phyloP scores from a whole-genome alignment of 2,329 filamentous ascomycete genomes.

The Botrytis fragariae region DNA sequence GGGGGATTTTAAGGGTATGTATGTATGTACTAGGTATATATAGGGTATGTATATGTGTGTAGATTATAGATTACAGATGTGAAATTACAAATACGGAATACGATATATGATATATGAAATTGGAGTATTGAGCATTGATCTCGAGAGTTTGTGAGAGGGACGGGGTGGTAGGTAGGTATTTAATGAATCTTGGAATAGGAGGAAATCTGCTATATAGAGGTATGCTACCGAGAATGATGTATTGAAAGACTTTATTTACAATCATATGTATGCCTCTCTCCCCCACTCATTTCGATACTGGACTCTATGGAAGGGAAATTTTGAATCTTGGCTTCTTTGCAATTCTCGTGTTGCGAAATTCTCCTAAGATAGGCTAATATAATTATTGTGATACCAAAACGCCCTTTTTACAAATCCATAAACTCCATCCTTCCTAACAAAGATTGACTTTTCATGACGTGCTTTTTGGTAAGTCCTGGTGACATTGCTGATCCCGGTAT shows the following conservation, averaged over 20 bases:
- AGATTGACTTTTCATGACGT: conserved; percentile 12
- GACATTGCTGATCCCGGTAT: background rate
- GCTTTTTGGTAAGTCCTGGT: background rate
- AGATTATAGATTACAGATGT: no score
- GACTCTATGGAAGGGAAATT: background rate
- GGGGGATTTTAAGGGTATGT: no score
- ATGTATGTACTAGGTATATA: no score
- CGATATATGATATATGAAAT: no score
- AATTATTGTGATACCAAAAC: conserved; percentile 21
- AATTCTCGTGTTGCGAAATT: background rate
- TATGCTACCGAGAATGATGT: background rate
- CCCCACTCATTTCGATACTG: background rate
- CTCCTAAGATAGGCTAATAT: background rate
- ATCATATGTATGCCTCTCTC: background rate
- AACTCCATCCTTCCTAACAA: conserved; percentile 17
- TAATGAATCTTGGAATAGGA: background rate
- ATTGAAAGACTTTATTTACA: background rate
- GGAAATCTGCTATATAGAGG: background rate
- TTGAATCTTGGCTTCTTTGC: background rate
- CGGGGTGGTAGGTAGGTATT: background rate
- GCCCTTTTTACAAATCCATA: conserved; percentile 20
- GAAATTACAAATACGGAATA: no score
- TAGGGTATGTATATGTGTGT: no score
- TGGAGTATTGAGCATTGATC: no score
- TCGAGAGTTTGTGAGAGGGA: no score